Evolutionary conservation across 768 basidiomycete species (phyloP).

Genomic region (Mycena vulgaris): DNA sequence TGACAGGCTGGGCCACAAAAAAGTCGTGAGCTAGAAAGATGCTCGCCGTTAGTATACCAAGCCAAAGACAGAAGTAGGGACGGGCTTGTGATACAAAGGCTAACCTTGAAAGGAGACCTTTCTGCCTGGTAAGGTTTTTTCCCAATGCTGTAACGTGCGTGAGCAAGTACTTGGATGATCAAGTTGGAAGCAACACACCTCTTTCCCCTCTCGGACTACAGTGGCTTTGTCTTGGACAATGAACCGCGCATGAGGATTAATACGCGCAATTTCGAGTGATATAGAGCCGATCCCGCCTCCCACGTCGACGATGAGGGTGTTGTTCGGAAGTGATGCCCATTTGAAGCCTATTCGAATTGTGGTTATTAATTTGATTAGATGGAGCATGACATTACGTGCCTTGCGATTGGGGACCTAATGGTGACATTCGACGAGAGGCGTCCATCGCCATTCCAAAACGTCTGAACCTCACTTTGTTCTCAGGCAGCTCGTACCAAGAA

Average conservation of each 20-base stretch:
- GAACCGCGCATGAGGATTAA: background rate
- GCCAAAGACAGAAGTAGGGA: too few relatives aligned
- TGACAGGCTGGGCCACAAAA: constrained; percentile 12
- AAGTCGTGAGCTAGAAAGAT: constrained; percentile 50
- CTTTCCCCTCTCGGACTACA: background rate
- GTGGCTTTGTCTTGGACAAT: constrained; percentile 11
- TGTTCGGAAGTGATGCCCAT: constrained; percentile 5
- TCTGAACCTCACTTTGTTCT: constrained; percentile 36
- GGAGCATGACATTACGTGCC: constrained; percentile 23
- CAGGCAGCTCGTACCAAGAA: constrained; percentile 42
- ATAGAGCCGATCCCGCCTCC: constrained; percentile 14
- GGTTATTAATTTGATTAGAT: background rate
- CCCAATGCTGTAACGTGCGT: constrained; percentile 38
- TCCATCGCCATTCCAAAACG: constrained; percentile 46
- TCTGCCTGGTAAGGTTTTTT: constrained; percentile 40
- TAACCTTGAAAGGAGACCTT: background rate
- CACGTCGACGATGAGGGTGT: constrained; percentile 8
- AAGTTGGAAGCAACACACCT: background rate
- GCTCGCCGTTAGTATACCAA: background rate
- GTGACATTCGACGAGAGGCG: constrained; percentile 17
- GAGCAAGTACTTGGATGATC: too few relatives aligned
- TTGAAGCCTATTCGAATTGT: constrained; percentile 9
- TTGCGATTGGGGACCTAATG: background rate
- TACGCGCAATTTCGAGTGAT: background rate
- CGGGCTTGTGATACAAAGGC: background rate